These are phyloP conservation scores for Tricharina praecox DNA, from an alignment of 495 filamentous ascomycete genomes.

Conservation along the genomic window DNA sequence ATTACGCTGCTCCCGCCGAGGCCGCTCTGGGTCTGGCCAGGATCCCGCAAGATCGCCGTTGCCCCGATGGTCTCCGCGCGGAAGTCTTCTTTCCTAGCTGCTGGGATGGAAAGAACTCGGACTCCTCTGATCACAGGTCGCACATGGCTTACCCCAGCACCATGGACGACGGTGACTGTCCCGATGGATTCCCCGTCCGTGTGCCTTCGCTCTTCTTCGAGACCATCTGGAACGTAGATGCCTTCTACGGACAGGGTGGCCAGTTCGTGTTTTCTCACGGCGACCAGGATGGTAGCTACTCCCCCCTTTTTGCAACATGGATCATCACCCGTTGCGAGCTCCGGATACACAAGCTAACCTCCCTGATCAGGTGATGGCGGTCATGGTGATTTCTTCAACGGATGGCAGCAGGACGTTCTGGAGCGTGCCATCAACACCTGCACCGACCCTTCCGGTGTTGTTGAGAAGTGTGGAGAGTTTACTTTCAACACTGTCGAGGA, in stretches of 20 bases:
- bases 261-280: conserved; percentile 69
- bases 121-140: conserved; percentile 43
- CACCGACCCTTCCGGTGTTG: conserved; percentile 18
- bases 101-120: conserved; percentile 61
- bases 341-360: conserved; percentile 17
- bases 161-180: conserved; percentile 63
- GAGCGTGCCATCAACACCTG: conserved; percentile 40
- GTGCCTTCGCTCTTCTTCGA: conserved; percentile 68
- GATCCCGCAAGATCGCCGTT: conserved; percentile 63
- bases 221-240: conserved; percentile 65
- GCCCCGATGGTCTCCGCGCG: conserved; percentile 56
- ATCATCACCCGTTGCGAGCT: neutral
- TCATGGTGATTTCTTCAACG: conserved; percentile 73
- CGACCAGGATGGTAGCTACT: conserved; percentile 39
- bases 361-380: conserved; percentile 45
- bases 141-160: conserved; percentile 64
- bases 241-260: conserved; percentile 48
- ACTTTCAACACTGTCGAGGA: conserved; percentile 7
- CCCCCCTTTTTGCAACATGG: neutral
- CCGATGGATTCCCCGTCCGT: conserved; percentile 49
- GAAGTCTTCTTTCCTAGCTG: conserved; percentile 85
- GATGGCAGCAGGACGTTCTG: conserved; percentile 51
- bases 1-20: conserved; percentile 49
- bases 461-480: conserved; percentile 17
- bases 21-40: conserved; percentile 60